Evolutionary conservation across 2,329 filamentous ascomycete species (phyloP).

Genomic region (Albifimbria verrucaria): DNA sequence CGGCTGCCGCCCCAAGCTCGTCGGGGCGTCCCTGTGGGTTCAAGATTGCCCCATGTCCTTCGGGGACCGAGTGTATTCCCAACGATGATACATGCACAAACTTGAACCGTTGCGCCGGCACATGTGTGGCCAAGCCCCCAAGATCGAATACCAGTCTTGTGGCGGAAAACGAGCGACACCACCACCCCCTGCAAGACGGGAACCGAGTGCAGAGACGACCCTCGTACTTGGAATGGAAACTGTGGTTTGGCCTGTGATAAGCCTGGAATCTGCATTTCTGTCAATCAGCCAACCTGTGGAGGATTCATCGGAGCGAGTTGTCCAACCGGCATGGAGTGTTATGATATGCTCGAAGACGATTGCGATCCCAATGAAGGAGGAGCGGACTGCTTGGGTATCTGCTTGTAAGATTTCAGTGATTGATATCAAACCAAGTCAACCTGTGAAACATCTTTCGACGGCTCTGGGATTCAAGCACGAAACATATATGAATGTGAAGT

Average conservation of each 20-base stretch:
- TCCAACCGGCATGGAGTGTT: conserved; percentile 9
- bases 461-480: too few species aligned
- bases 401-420: too few species aligned
- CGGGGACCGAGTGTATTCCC: background rate
- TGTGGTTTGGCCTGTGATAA: conserved; percentile 17
- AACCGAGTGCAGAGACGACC: conserved; percentile 14
- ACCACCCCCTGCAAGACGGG: conserved; percentile 8
- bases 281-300: conserved; percentile 9
- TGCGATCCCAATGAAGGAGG: conserved; percentile 13
- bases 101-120: background rate
- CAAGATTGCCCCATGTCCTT: background rate
- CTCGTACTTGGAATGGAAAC: conserved; percentile 5
- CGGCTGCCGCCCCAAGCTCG: background rate
- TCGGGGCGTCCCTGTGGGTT: background rate
- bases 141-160: conserved; percentile 11
- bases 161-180: conserved; percentile 10
- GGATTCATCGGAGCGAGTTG: conserved; percentile 11
- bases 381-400: conserved; percentile 13
- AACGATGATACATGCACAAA: background rate
- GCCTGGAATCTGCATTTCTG: conserved; percentile 15
- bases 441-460: too few species aligned
- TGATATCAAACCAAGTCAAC: too few species aligned
- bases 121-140: background rate
- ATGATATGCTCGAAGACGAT: conserved; percentile 11
- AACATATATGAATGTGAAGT: too few species aligned